Evolutionary conservation across 2,329 filamentous ascomycete genomes (phyloP).

Genomic region (Fusarium nygamai): DNA sequence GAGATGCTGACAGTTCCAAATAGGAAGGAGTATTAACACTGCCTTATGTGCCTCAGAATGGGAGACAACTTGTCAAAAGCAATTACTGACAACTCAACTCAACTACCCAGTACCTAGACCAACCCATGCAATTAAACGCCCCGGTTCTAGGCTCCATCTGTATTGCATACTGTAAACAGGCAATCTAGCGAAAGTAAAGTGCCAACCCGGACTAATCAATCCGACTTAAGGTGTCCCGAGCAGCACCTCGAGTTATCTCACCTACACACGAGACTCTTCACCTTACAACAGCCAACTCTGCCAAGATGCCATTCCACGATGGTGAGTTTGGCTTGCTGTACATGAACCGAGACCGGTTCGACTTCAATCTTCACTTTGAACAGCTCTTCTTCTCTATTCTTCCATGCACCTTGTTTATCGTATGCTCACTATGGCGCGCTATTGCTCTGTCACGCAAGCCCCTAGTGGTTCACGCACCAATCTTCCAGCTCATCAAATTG

Average conservation of each 20-base stretch:
- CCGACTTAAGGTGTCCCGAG: neutral
- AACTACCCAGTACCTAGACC: neutral
- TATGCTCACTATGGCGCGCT: slow-evolving; percentile 47
- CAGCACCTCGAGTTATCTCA: neutral
- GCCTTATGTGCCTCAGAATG: neutral
- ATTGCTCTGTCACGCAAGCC: slow-evolving; percentile 43
- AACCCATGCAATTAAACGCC: neutral
- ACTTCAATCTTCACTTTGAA: slow-evolving; percentile 61
- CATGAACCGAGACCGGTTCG: slow-evolving; percentile 54
- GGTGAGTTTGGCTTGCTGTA: neutral
- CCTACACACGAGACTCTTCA: neutral
- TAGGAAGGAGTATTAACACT: neutral
- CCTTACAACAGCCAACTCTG: neutral
- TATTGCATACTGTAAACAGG: neutral
- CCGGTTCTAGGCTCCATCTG: neutral
- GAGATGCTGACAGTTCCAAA: neutral
- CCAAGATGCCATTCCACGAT: neutral
- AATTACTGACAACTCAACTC: neutral
- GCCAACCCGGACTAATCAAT: neutral
- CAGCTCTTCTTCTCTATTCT: slow-evolving; percentile 55
- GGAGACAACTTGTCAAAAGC: neutral
- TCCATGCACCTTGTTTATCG: slow-evolving; percentile 53
- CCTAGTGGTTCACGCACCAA: slow-evolving; percentile 47
- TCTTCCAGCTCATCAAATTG: slow-evolving; percentile 43
- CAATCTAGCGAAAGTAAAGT: neutral